Evolutionary conservation across 257 asterid genomes (phyloP), one percentile per base, ranked within the genome.

Genomic region (Capsicum chinense): DNA sequence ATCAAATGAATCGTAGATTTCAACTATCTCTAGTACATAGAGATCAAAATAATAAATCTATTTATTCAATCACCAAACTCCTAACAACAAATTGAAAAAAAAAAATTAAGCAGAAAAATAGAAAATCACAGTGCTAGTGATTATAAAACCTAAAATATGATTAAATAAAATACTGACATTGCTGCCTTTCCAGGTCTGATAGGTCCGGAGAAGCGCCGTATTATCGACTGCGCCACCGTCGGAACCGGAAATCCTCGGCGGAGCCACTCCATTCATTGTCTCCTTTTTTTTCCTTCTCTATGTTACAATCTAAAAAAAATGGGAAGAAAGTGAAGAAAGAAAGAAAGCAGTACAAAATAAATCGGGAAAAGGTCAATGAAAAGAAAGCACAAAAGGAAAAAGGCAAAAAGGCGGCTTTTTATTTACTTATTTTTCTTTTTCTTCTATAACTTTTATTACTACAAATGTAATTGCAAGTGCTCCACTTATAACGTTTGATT

Each of bases 161-260:
- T 26, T 26, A 26, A 26, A 26, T 26, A 26, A 26, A 26, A 26
- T 26, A 26, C 33, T 26, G 33, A 26, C 92, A 79, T 89, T 89
- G 83, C 84, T 89, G 84, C 89, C 92, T 81, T 89, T 86, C 92
- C 92, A 89, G 82, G 84, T 79, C 71, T 82, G 87, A 48, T 89
- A 89, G 58, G 85, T 21, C 54, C 89, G 82, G 63, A 84, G 83
- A 19, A 71, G 79, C 59, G 54, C 52, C 52, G 82, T 57, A 11
- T 71, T 87, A 47, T 83, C 85, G 69, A 79, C 84, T 21, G 80
- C 86, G 83, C 59, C 89, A 59, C 85, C 89, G 4, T 59, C 74
- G 12, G 85, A 16, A 76, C 57, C 86, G 14, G 84, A 85, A 80
- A 69, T 87, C 85, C 81, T 67, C 63, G 91, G 88, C 79, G 91